A percentile compares a stretch with the other conserved stretches of the same genome.
Conservation (phyloP, 192 early-diverging fungal genomes). For the Podila horticola region DNA sequence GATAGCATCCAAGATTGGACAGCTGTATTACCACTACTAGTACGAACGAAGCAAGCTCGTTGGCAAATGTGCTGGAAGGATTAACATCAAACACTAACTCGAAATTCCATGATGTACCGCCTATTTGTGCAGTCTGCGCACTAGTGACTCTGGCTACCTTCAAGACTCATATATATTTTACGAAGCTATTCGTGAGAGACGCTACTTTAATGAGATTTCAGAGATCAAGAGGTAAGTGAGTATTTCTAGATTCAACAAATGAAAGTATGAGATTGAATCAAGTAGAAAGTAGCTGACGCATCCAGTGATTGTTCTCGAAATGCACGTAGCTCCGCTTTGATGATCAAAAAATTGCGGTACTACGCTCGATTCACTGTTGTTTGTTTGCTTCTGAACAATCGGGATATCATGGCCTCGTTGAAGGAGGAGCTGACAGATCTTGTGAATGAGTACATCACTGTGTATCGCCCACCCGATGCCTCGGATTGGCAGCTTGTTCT, state of each 20-base stretch:
- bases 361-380: constrained; percentile 98
- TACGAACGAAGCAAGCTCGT: constrained; percentile 31
- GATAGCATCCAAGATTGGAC: constrained; percentile 97
- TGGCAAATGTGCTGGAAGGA: neutral
- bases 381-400: constrained; percentile 86
- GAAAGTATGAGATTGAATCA: too few relatives aligned
- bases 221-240: constrained; percentile 85
- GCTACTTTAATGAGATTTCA: constrained; percentile 95
- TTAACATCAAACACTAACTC: neutral
- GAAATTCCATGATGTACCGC: neutral
- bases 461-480: constrained; percentile 89
- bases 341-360: constrained; percentile 98
- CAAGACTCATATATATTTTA: constrained; percentile 96
- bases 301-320: too few relatives aligned
- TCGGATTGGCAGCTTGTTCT: constrained; percentile 90
- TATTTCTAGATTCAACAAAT: too few relatives aligned
- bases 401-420: constrained; percentile 81
- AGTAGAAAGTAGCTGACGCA: too few relatives aligned
- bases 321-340: constrained; percentile 76
- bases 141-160: constrained; percentile 96
- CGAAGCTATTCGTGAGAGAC: constrained; percentile 93
- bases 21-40: constrained; percentile 87
- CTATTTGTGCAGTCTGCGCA: constrained; percentile 69
- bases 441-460: constrained; percentile 89
- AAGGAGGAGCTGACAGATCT: constrained; percentile 85